These are phyloP conservation scores for Thielaviopsis euricoi DNA, from an alignment of 2,329 filamentous ascomycete genomes.

Conservation along the genomic window DNA sequence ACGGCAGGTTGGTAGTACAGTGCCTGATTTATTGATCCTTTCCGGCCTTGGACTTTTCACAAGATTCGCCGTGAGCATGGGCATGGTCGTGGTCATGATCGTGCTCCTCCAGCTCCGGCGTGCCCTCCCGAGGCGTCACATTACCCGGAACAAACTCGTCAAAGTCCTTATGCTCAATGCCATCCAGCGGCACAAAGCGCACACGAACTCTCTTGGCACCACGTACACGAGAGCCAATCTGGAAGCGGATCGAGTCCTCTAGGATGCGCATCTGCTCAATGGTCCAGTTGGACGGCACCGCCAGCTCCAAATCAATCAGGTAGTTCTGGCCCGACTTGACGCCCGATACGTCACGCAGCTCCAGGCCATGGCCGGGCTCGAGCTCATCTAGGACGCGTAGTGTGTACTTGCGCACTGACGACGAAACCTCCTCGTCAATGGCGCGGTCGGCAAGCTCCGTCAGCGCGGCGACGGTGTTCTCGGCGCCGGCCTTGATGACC, in stretches of 20 bases:
- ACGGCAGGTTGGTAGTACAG: no score
- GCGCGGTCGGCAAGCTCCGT: constrained; percentile 82
- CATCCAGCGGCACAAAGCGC: constrained; percentile 60
- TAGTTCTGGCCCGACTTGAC: constrained; percentile 96
- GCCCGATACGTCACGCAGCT: constrained; percentile 66
- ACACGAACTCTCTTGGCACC: constrained; percentile 73
- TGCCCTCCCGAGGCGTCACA: constrained; percentile 39
- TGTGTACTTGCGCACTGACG: constrained; percentile 50
- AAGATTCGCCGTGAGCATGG: constrained; percentile 19
- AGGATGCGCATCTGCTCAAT: constrained; percentile 52
- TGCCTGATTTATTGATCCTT: constrained; percentile 2
- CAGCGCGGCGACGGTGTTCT: constrained; percentile 68
- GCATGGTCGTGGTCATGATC: constrained; percentile 28
- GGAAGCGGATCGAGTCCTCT: constrained; percentile 57
- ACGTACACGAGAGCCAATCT: constrained; percentile 59
- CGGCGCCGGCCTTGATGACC: constrained; percentile 78
- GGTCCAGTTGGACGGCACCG: constrained; percentile 61
- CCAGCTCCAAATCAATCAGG: constrained; percentile 75
- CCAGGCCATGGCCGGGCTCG: constrained; percentile 36
- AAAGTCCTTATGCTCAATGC: constrained; percentile 38
- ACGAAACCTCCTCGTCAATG: constrained; percentile 70
- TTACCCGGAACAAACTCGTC: constrained; percentile 66
- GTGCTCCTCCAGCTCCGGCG: constrained; percentile 23
- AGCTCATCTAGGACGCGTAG: constrained; percentile 32
- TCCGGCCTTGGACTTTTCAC: constrained; percentile 12